Evolutionary conservation across 129 eudicot genomes (phyloP).

Genomic region (Artemisia tridentata): DNA sequence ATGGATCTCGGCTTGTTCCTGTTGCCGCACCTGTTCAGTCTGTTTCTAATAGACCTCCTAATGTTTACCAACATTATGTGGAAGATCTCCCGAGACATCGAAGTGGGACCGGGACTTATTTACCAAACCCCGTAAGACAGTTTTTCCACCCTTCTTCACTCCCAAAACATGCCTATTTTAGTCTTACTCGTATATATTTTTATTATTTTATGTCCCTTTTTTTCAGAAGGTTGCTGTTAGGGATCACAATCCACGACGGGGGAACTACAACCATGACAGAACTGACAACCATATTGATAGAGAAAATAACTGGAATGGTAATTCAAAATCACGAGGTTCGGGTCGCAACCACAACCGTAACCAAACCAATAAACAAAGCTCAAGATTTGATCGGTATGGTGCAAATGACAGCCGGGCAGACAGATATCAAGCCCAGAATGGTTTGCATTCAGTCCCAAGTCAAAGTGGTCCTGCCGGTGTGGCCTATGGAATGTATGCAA

Average conservation of each 20-base stretch:
- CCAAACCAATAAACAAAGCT: slow-evolving; percentile 58
- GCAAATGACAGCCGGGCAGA: slow-evolving; percentile 52
- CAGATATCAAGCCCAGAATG: slow-evolving; percentile 70
- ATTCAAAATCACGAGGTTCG: slow-evolving; percentile 58
- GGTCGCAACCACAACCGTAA: slow-evolving; percentile 58
- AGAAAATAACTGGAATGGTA: slow-evolving; percentile 76
- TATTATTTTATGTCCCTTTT: not conserved
- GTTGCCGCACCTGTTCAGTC: slow-evolving; percentile 60
- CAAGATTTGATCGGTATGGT: slow-evolving; percentile 50
- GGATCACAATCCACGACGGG: slow-evolving; percentile 72
- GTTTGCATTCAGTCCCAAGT: slow-evolving; percentile 45
- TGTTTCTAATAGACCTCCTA: slow-evolving; percentile 57
- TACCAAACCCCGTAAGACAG: slow-evolving; percentile 81
- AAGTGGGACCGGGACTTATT: slow-evolving; percentile 89
- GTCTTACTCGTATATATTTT: not conserved
- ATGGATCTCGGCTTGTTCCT: slow-evolving; percentile 72
- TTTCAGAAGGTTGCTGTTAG: slow-evolving; percentile 63
- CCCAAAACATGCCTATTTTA: not conserved
- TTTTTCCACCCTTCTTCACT: not conserved
- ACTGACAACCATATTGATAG: slow-evolving; percentile 65
- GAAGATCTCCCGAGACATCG: slow-evolving; percentile 88
- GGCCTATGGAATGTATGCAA: slow-evolving; percentile 64
- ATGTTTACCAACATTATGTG: slow-evolving; percentile 58
- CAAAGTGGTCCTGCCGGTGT: slow-evolving; percentile 48
- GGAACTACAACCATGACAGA: slow-evolving; percentile 68